Base-by-base conservation (phyloP, 179 eudicot genomes). In the Actinidia arguta region DNA sequence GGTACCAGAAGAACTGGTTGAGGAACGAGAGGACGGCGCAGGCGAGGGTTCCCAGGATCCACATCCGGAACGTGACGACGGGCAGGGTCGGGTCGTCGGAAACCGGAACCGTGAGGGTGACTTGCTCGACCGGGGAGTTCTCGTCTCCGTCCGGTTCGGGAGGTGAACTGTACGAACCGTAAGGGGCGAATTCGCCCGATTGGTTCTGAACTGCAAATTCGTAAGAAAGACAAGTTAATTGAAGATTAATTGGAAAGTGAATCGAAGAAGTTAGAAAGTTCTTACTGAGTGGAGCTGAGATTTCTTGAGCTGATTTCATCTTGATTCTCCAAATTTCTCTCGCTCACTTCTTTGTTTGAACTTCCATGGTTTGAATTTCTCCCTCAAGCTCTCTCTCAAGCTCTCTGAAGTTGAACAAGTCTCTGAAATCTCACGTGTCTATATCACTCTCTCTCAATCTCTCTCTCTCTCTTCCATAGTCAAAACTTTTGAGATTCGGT, bases 1-100 rank as follows among this genome's bases (percentile, higher is more conserved):
- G 86, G 90, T 91, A 93, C 97, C 97, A 92, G 86, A 97, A 97
- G 88, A 97, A 97, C 81, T 97, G 98, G 91, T 95, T 97, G 61
- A 96, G 91, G 80, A 96, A 92, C 0, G 98, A 96, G 47, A 95
- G 90, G 0, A 93, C 75, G 12, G 85, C 81, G 67, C 99, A 97
- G 0, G 97, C 93, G 12, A 90, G 50, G 4, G 91, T 73, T 61
- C 99, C 99, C 7, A 97, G 91, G 27, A 76, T 82, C 98, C 98
- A 97, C 91, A 88, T 90, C 5, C 99, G 87, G 84, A 95, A 94
- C 1, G 99, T 97, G 61, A 95, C 85, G 31, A 87, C 98, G 36
- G 98, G 98, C 3, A 91, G 62, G 10, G 88, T 79, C 0, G 92
- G 87, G 64, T 95, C 98, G 79, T 93, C 99, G 18, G 92, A 87